Percentiles rank a stretch among this genome's conserved stretches.
Conservation (phyloP, 371 early-diverging fungal genomes). For the Circinella minor region DNA sequence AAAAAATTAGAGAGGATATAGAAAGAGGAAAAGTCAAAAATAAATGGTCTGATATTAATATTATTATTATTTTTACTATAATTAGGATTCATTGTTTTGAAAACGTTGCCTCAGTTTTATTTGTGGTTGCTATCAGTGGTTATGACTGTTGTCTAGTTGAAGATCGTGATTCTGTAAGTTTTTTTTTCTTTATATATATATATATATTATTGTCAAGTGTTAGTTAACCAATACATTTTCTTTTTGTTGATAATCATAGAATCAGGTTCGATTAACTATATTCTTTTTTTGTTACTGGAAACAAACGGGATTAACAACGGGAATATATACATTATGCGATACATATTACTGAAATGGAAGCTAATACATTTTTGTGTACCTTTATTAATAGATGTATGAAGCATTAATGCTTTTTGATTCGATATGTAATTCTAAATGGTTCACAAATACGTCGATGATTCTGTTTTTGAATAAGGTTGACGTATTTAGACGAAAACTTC, state of each 20-base stretch:
- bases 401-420: slow-evolving; percentile 94
- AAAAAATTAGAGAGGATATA: no score
- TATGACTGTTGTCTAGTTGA: slow-evolving; percentile 95
- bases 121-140: slow-evolving; percentile 90
- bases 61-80: background rate
- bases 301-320: no score
- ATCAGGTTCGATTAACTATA: slow-evolving; percentile 29
- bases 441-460: slow-evolving; percentile 90
- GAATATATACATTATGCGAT: no score
- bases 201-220: background rate
- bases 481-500: slow-evolving; percentile 87
- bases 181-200: background rate
- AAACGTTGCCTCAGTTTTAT: slow-evolving; percentile 92
- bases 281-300: no score
- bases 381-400: slow-evolving; percentile 80
- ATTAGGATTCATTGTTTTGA: slow-evolving; percentile 89
- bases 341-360: no score
- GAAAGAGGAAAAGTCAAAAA: no score
- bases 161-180: slow-evolving; percentile 87
- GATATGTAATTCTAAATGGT: slow-evolving; percentile 95
- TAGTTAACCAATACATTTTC: background rate
- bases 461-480: slow-evolving; percentile 97
- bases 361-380: background rate
- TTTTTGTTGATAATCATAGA: slow-evolving; percentile 23
- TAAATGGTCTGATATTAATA: no score